Evolutionary conservation across 83 land plant genomes (phyloP).

Genomic region (Thuja plicata): DNA sequence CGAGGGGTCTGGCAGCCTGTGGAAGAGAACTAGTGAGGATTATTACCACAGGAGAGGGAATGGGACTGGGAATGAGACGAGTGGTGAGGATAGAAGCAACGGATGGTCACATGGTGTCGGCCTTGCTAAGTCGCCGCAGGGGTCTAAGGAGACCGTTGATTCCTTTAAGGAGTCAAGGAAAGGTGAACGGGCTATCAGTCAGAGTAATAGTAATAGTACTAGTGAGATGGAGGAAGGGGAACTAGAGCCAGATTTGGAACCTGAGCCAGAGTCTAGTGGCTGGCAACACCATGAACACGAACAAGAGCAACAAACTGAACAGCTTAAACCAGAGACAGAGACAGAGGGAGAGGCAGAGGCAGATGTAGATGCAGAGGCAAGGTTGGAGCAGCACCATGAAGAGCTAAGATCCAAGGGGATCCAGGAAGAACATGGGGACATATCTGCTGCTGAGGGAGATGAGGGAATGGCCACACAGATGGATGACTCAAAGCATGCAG

Average conservation of each 20-base stretch:
- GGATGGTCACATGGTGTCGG: constrained; percentile 2
- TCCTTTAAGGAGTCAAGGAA: constrained; percentile 42
- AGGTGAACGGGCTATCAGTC: constrained; percentile 21
- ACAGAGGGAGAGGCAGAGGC: neutral
- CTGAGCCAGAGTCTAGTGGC: neutral
- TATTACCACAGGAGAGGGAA: constrained; percentile 5
- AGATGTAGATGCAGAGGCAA: neutral
- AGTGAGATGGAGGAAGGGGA: constrained; percentile 92
- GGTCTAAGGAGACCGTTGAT: constrained; percentile 28
- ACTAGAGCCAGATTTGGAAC: constrained; percentile 57
- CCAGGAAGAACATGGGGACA: neutral
- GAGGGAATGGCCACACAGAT: constrained; percentile 5
- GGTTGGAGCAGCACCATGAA: neutral
- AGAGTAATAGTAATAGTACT: constrained; percentile 29
- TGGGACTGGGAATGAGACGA: constrained; percentile 9
- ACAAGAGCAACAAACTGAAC: neutral
- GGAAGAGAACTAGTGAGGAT: constrained; percentile 39
- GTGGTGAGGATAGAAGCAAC: constrained; percentile 5
- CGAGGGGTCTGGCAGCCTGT: constrained; percentile 13
- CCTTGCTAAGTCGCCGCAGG: constrained; percentile 15
- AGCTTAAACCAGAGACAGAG: constrained; percentile 7
- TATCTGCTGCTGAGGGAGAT: neutral
- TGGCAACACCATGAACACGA: neutral
- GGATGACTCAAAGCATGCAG: constrained; percentile 12
- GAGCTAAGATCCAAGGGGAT: constrained; percentile 8